Evolutionary conservation across 2,329 filamentous ascomycete species (phyloP).

Genomic region (Fusarium hostae): DNA sequence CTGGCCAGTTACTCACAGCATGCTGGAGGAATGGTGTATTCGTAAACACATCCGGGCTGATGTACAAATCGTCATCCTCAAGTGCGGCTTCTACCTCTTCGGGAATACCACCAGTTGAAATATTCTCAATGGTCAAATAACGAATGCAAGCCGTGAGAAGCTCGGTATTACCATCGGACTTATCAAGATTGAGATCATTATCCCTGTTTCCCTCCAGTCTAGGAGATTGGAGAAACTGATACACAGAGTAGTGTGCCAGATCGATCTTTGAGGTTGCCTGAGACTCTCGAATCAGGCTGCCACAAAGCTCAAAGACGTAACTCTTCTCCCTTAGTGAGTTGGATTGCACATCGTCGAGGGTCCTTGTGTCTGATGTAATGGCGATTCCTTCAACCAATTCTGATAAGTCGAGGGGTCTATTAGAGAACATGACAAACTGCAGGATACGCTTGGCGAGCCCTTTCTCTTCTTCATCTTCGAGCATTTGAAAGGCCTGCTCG

Average conservation of each 20-base stretch:
- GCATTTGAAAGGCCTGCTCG: background rate
- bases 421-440: background rate
- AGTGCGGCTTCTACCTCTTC: background rate
- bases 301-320: accelerated
- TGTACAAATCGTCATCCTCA: background rate
- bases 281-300: background rate
- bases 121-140: accelerated
- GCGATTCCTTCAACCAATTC: background rate
- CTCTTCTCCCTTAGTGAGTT: background rate
- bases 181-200: background rate
- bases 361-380: background rate
- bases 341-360: background rate
- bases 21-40: background rate
- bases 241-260: background rate
- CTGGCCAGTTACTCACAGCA: background rate
- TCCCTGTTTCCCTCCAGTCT: background rate
- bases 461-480: background rate
- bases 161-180: accelerated
- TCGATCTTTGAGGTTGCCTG: background rate
- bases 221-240: background rate
- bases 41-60: background rate
- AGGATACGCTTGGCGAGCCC: background rate
- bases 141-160: accelerated
- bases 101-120: accelerated
- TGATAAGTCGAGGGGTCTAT: accelerated